A percentile compares a stretch with the other conserved stretches of the same genome.
phyloP scores from a whole-genome alignment of 2,329 filamentous ascomycete species.

The Diaporthe helianthi region DNA sequence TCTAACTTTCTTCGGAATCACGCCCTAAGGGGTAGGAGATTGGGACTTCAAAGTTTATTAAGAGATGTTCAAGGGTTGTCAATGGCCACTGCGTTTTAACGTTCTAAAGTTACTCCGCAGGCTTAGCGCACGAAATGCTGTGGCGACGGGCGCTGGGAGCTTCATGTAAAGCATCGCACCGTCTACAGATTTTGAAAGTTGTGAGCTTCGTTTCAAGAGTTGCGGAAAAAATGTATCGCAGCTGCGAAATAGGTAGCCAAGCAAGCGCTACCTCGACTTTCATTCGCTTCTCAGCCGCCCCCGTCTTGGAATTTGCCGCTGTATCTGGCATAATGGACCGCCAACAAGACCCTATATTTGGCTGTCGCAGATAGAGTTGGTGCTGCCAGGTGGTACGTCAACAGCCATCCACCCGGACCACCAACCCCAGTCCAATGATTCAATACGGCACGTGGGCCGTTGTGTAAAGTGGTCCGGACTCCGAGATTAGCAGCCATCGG shows the following conservation, averaged over 20 bases:
- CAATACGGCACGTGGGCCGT: neutral
- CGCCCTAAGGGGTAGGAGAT: no score
- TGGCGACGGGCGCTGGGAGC: no score
- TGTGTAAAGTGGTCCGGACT: neutral
- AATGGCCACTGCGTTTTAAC: no score
- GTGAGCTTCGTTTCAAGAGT: no score
- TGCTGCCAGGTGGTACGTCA: neutral
- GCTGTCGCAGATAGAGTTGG: constrained; percentile 6
- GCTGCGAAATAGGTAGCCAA: neutral
- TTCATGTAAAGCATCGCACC: no score
- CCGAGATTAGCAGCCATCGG: constrained; percentile 2
- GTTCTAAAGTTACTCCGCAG: no score
- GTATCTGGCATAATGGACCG: neutral
- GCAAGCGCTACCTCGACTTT: neutral
- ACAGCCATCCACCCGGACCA: neutral
- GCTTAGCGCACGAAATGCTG: no score
- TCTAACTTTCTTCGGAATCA: no score
- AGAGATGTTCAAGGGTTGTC: no score
- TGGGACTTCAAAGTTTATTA: no score
- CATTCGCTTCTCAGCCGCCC: neutral
- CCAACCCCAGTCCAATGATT: constrained; percentile 8
- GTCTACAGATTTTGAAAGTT: no score
- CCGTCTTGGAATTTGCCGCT: neutral
- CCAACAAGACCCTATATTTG: neutral
- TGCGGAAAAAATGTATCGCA: neutral